Evolutionary conservation across 331 rosid genomes (phyloP).

Genomic region (Malus hybrid): DNA sequence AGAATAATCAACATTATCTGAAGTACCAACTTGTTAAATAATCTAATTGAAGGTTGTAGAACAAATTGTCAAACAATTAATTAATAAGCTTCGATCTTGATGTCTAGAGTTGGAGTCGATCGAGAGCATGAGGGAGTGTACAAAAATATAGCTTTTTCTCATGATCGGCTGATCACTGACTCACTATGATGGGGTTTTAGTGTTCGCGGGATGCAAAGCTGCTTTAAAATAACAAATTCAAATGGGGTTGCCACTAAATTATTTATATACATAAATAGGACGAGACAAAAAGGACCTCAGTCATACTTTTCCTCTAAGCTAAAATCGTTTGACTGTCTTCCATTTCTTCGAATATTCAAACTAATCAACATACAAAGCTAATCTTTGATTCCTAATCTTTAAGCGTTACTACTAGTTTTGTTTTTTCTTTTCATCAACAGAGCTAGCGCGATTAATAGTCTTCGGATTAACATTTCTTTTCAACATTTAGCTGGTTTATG

Average conservation of each 20-base stretch:
- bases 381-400: no score
- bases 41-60: conserved; percentile 20
- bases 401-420: no score
- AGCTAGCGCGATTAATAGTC: no score
- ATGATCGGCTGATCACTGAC: conserved; percentile 2
- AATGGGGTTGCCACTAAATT: conserved; percentile 45
- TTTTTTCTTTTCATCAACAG: no score
- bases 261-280: conserved; percentile 12
- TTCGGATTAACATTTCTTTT: no score
- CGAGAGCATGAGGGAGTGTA: neutral
- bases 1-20: conserved; percentile 46
- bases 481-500: no score
- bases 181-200: conserved; percentile 19
- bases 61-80: conserved; percentile 23
- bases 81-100: neutral
- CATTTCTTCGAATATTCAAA: no score
- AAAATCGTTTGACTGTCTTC: no score
- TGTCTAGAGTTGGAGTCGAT: neutral
- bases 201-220: conserved; percentile 24
- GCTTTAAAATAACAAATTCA: conserved; percentile 31
- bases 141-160: conserved; percentile 2
- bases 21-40: conserved; percentile 39
- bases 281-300: conserved; percentile 23
- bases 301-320: no score
- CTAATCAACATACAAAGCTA: no score